Base-by-base conservation (phyloP, 805 yeast species). In the Tetrapisispora nanseiensis region DNA sequence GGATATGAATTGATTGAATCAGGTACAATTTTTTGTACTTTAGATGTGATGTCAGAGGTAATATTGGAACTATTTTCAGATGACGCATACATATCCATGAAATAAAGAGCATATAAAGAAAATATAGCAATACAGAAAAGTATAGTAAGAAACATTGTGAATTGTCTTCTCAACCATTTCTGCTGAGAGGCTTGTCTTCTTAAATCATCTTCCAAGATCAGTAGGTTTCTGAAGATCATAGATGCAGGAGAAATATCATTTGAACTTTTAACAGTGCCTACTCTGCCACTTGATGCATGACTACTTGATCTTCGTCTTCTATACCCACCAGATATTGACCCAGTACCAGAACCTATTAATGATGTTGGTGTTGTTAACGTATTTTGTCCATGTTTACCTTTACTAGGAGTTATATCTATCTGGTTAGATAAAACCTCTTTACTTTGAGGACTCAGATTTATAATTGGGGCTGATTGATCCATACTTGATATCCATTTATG, bases 141-240 rank as follows among this genome's bases (percentile, higher is more conserved):
- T n/a, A 66, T 52, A 0, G 70, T 65, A 9, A 68, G 45, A 47
- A 70, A 70, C 13, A 54, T 43, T 2, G 71, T 64, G 44, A 66
- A 70, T 33, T 68, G 65, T 51, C 66, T 57, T 48, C 94, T 70
- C 45, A 86, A 65, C 7, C 73, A 66, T 41, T 77, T 74, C 57
- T 86, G 89, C 41, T 78, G 80, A n/a, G 71, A 66, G 37, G 81
- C 83, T 63, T 90, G 97, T 46, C 75, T 79, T 31, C 97, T 71
- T 39, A 92, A 67, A 42, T 86, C 79, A 56, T 89, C 95, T 61
- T 90, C 98, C 41, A 89, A 61, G 13, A 90, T 82, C 37, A 90
- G 66, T 50, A 92, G 63, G 58, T 90, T 87, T 37, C 94, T 73
- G 59, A 81, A 86, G 13, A 86, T 78, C 67, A 82, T 80, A 1